Percentiles rank a stretch among this genome's conserved stretches.
Conservation (phyloP, 805 yeast genomes). For the Yamadazyma olivae region DNA sequence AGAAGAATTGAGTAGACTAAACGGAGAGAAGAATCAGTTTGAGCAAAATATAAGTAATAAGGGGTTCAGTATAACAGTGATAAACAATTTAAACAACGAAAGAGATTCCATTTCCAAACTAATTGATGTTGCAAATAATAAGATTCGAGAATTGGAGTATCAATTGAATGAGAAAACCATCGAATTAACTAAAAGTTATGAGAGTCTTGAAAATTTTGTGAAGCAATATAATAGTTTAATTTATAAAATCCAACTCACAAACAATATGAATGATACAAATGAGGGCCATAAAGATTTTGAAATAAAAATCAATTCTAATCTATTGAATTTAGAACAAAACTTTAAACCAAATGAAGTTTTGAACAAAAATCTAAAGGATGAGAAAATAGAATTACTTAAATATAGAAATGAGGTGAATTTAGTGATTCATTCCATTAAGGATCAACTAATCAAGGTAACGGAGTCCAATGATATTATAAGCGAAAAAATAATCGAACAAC, state of each 20-base stretch:
- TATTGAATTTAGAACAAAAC: slow-evolving; percentile 10
- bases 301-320: slow-evolving; percentile 28
- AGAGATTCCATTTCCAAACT: slow-evolving; percentile 55
- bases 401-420: slow-evolving; percentile 34
- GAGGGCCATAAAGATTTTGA: slow-evolving; percentile 31
- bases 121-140: slow-evolving; percentile 43
- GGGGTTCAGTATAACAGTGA: slow-evolving; percentile 60
- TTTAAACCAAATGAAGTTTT: slow-evolving; percentile 35
- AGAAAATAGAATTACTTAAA: slow-evolving; percentile 36
- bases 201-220: slow-evolving; percentile 49
- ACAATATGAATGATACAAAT: neutral
- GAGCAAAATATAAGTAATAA: slow-evolving; percentile 44
- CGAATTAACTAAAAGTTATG: slow-evolving; percentile 48
- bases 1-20: slow-evolving; percentile 38
- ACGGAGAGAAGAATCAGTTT: slow-evolving; percentile 36
- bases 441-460: slow-evolving; percentile 54
- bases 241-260: slow-evolving; percentile 38
- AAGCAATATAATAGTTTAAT: slow-evolving; percentile 56
- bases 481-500: slow-evolving; percentile 55
- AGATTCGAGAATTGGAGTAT: slow-evolving; percentile 46
- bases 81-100: slow-evolving; percentile 61
- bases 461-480: slow-evolving; percentile 55
- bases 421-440: slow-evolving; percentile 50
- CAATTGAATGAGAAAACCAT: slow-evolving; percentile 47
- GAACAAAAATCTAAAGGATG: slow-evolving; percentile 43